These are phyloP conservation scores for Cadophora gregata DNA, from an alignment of 2,329 filamentous ascomycete species.

Conservation along the genomic window DNA sequence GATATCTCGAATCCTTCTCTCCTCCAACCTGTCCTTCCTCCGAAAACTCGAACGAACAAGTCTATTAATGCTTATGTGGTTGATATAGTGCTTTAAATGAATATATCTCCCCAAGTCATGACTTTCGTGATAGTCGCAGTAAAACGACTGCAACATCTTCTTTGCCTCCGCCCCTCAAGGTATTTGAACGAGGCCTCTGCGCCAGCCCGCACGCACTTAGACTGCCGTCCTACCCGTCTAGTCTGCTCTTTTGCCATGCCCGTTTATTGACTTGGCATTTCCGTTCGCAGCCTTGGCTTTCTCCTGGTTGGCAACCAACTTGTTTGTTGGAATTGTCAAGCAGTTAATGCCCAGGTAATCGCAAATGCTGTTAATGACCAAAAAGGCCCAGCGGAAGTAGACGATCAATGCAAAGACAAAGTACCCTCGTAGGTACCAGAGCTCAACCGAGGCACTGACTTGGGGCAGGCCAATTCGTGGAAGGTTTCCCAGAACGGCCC, in stretches of 20 bases:
- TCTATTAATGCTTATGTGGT: constrained; percentile 23
- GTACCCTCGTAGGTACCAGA: constrained; percentile 84
- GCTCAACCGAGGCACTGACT: constrained; percentile 70
- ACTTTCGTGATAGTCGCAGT: constrained; percentile 16
- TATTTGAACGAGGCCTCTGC: constrained; percentile 6
- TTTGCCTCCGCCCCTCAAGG: neutral
- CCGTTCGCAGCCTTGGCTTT: constrained; percentile 38
- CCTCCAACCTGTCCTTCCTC: neutral
- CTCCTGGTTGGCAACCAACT: constrained; percentile 44
- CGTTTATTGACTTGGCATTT: constrained; percentile 33
- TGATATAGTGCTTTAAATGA: neutral
- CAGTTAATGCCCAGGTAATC: constrained; percentile 93
- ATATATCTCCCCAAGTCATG: constrained; percentile 11
- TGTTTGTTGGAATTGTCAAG: constrained; percentile 77
- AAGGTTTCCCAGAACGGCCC: constrained; percentile 82
- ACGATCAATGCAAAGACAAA: constrained; percentile 82
- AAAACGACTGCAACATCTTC: constrained; percentile 1
- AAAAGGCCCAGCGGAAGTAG: constrained; percentile 91
- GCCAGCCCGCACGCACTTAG: neutral
- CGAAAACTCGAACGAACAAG: neutral
- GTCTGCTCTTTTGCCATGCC: constrained; percentile 39
- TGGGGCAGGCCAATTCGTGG: constrained; percentile 75
- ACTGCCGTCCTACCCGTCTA: constrained; percentile 19
- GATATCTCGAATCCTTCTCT: neutral
- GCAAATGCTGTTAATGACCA: constrained; percentile 92